Evolutionary conservation across 768 basidiomycete genomes (phyloP), one percentile per base, ranked within the genome.

Genomic region (Ramaria rubella): DNA sequence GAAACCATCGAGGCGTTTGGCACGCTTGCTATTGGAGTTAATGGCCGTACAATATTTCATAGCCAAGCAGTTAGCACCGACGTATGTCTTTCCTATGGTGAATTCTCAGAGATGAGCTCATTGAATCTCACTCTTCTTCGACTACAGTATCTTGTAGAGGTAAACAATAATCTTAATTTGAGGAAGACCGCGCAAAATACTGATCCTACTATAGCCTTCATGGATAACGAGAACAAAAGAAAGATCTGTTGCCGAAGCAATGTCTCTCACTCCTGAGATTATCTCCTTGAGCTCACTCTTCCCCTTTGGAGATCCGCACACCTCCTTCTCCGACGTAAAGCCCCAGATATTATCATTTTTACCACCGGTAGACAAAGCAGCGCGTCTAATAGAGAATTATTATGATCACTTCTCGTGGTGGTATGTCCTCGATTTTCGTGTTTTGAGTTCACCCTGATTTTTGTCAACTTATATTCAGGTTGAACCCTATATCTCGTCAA

Each of bases 31-130:
- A 74, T 81, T 29, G 76, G 75, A 36, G 46, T 66, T 3, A 72
- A 78, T 49, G 80, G 78, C 19, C 74, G 76, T 45, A 66, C 74
- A 1, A 73, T 69, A 56, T 80, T 80, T 64, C 75, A 77, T 59
- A 78, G 79, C 8, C 75, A 73, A 59, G 73, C 75, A 3, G 73
- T 77, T 24, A 69, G 74, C 19, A 75, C 78, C 21, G 79, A 80
- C 71, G 80, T 78, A 59, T 50, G 68, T n/a, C n/a, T 23, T 36
- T 26, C 12, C 48, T 45, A 11, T 17, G 31, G 11, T n/a, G 30
- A 26, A n/a, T 26, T 45, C 33, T 26, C 19, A 8, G 43, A 45
- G 15, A n/a, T n/a, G n/a, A n/a, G n/a, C n/a, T n/a, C n/a, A 19
- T 15, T 19, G 17, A 42, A 15, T 42, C 38, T 19, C n/a, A n/a